phyloP scores from a whole-genome alignment of 495 filamentous ascomycete genomes.

The Podospora pseudopauciseta region DNA sequence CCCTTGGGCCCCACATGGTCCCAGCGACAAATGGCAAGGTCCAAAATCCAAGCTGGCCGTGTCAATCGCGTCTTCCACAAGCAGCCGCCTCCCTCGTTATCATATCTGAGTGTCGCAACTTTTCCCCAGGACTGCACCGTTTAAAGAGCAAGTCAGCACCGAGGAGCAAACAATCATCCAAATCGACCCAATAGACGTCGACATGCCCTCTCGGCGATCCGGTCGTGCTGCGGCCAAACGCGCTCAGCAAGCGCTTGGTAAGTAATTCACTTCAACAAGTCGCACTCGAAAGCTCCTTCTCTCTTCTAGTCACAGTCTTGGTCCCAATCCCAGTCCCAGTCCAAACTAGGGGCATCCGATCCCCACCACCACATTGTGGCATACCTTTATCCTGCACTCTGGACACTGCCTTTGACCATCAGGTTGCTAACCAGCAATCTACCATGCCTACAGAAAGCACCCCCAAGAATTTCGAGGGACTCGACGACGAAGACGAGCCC shows the following conservation, averaged over 20 bases:
- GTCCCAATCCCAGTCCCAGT: neutral
- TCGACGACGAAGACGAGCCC: slow-evolving; percentile 48
- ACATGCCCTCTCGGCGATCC: slow-evolving; percentile 32
- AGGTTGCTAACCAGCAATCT: slow-evolving; percentile 16
- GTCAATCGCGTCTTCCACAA: neutral
- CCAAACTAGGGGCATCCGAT: neutral
- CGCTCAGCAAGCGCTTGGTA: slow-evolving; percentile 34
- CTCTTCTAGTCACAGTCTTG: neutral
- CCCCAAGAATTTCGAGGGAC: slow-evolving; percentile 45
- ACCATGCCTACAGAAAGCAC: slow-evolving; percentile 44
- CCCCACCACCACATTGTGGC: too few species aligned
- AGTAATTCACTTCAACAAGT: slow-evolving; percentile 7
- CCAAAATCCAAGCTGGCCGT: neutral
- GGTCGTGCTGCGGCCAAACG: slow-evolving; percentile 34
- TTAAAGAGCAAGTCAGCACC: neutral
- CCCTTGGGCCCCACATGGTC: neutral
- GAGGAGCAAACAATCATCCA: neutral
- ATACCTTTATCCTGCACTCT: too few species aligned
- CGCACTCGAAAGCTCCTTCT: neutral
- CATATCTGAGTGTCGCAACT: neutral
- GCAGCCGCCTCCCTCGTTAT: neutral
- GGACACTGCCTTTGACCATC: neutral
- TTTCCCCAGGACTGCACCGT: neutral
- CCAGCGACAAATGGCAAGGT: neutral
- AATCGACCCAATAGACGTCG: neutral